Percentiles rank a stretch among this genome's conserved stretches.
phyloP scores from a whole-genome alignment of 495 filamentous ascomycete species.

The Aspergillus nanangensis region DNA sequence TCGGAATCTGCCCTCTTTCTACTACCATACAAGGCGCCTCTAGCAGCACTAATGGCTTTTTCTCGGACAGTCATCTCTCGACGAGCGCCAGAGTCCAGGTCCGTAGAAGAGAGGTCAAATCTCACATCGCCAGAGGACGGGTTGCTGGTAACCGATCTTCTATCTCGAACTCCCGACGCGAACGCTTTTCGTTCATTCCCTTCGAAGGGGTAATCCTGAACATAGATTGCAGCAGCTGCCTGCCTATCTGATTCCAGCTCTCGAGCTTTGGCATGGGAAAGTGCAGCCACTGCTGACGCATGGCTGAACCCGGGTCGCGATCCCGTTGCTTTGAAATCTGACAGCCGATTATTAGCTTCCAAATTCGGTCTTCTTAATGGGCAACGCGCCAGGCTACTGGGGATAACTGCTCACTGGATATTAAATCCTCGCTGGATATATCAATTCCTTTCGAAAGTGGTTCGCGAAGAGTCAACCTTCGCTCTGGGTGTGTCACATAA shows the following conservation, averaged over 20 bases:
- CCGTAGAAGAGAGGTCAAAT: conserved; percentile 8
- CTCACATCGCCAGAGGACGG: conserved; percentile 8
- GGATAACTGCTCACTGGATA: conserved; percentile 9
- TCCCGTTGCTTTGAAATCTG: conserved; percentile 59
- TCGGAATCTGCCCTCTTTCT: conserved; percentile 64
- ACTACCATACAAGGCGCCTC: conserved; percentile 61
- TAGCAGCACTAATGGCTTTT: conserved; percentile 66
- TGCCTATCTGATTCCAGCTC: conserved; percentile 51
- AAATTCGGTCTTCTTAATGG: not conserved
- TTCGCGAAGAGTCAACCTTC: conserved; percentile 32
- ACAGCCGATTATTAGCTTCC: not conserved
- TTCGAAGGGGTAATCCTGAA: conserved; percentile 61
- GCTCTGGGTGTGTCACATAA: conserved; percentile 44
- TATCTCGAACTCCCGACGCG: conserved; percentile 60
- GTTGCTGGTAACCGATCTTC: conserved; percentile 19
- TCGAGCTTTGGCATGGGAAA: conserved; percentile 68
- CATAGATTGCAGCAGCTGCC: conserved; percentile 59
- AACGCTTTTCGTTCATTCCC: conserved; percentile 69
- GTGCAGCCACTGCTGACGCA: conserved; percentile 68
- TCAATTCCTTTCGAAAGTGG: conserved; percentile 20
- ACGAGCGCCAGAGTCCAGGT: conserved; percentile 33
- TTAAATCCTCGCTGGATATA: conserved; percentile 19
- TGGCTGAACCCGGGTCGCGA: conserved; percentile 63
- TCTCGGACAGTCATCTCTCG: conserved; percentile 53
- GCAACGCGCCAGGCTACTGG: not conserved